phyloP scores from a whole-genome alignment of 192 early-diverging fungal genomes.

The Entomortierella parvispora region DNA sequence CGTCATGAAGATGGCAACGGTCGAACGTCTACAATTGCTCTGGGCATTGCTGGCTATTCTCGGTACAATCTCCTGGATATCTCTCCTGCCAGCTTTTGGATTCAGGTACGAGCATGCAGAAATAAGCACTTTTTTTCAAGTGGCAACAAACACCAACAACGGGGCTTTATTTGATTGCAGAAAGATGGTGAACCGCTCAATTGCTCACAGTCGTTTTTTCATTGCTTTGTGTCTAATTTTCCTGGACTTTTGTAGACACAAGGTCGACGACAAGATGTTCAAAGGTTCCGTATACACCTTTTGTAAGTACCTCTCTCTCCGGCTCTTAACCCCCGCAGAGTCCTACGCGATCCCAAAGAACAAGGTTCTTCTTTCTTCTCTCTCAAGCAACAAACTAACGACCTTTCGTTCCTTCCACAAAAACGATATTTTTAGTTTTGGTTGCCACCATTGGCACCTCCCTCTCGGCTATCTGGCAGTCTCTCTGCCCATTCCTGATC shows the following conservation, averaged over 20 bases:
- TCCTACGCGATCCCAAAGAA: not conserved
- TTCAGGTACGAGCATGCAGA: conserved; percentile 41
- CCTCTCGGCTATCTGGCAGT: conserved; percentile 43
- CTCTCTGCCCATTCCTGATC: conserved; percentile 41
- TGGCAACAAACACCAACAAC: not conserved
- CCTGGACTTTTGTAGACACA: conserved; percentile 13
- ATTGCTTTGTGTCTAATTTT: not conserved
- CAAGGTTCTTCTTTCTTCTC: not conserved
- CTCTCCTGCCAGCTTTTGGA: conserved; percentile 37
- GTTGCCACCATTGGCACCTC: conserved; percentile 35
- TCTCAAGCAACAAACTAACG: not conserved
- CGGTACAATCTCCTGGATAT: conserved; percentile 38
- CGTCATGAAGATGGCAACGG: conserved; percentile 44
- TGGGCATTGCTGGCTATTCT: conserved; percentile 39
- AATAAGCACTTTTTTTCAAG: not conserved
- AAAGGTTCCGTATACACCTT: conserved; percentile 20
- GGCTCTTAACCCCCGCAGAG: not conserved
- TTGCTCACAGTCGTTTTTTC: not conserved
- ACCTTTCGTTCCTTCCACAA: not conserved
- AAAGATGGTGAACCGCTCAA: no score
- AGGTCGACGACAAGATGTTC: conserved; percentile 12
- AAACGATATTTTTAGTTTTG: conserved; percentile 17
- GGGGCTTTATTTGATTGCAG: not conserved
- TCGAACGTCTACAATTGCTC: conserved; percentile 38
- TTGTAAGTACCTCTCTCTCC: conserved; percentile 25